Evolutionary conservation across 2,329 filamentous ascomycete genomes (phyloP), one percentile per base, ranked within the genome.

Genomic region (Aureobasidium sp.): DNA sequence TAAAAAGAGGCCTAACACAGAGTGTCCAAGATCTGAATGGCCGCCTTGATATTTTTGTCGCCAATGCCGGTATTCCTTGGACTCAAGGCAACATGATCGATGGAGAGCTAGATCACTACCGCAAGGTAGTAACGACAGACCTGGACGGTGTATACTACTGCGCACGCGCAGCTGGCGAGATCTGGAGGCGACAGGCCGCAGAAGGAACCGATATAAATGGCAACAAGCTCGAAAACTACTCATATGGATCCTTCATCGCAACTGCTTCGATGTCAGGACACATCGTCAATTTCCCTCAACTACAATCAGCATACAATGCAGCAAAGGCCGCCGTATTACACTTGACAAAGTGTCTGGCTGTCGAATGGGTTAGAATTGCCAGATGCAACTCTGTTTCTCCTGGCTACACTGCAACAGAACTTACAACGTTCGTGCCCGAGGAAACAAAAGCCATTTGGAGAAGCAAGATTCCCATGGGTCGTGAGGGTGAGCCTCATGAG

Each of bases 261-360:
- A 93, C 90, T 7, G 86, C 89, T 0, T 88, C 85, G 62, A 92
- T 93, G 83, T 88, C 84, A 67, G 89, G 86, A 3, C 88, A 88
- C 70, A 87, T 92, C 67, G 87, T 86, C 71, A 92, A 91, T 71
- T 81, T 90, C 62, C 89, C 89, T 7, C 88, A 91, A 76, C 71
- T 86, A 66, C 89, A 92, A 76, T 80, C 86, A 6, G 83, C 86
- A 21, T 72, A 72, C 62, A 72, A 72, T 47, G 70, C 70, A 2
- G 69, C 70, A 15, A 72, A 72, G 62, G 70, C 70, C 5, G 70
- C 69, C 3, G 69, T 80, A 15, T 75, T 78, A 41, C 79, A 81
- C 61, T 71, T 81, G 30, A 76, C 49, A 2, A 86, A 84, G 73
- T 87, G 84, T 52, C 75, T 92, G 50, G 87, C 88, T 0, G 83